Percentiles rank a stretch among this genome's conserved stretches.
Conservation (phyloP, 2,329 filamentous ascomycete genomes). For the Cercospora zeae-maydis region DNA sequence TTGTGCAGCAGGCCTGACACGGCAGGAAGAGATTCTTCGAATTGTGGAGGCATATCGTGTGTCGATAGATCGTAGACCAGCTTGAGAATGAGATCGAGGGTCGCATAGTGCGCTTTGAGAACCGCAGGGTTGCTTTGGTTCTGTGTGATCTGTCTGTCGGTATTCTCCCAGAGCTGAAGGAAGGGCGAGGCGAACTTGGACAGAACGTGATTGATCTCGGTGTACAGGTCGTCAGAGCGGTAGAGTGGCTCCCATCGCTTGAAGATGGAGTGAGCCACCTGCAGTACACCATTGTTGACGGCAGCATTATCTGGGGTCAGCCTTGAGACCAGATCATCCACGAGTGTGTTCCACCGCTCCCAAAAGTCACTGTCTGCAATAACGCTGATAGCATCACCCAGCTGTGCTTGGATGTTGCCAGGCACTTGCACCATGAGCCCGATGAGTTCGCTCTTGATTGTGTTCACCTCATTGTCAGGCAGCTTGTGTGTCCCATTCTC, state of each 20-base stretch:
- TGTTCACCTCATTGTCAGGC: conserved; percentile 72
- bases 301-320: conserved; percentile 77
- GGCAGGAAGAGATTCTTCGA: conserved; percentile 79
- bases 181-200: conserved; percentile 80
- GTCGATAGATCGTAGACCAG: conserved; percentile 96
- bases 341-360: conserved; percentile 92
- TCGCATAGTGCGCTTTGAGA: conserved; percentile 75
- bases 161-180: conserved; percentile 71
- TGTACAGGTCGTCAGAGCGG: conserved; percentile 86
- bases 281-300: conserved; percentile 88
- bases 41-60: conserved; percentile 90
- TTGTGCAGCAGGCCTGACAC: conserved; percentile 83
- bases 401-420: conserved; percentile 80
- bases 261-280: conserved; percentile 98
- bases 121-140: conserved; percentile 71
- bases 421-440: conserved; percentile 95
- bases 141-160: conserved; percentile 66
- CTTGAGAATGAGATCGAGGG: conserved; percentile 83
- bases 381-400: conserved; percentile 93
- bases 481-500: conserved; percentile 94
- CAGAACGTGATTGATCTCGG: conserved; percentile 94
- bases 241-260: conserved; percentile 92
- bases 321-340: conserved; percentile 83
- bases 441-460: conserved; percentile 93
- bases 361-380: conserved; percentile 99